Conservation (phyloP, 2,329 filamentous ascomycete genomes). For the Pyrenophora graminea region DNA sequence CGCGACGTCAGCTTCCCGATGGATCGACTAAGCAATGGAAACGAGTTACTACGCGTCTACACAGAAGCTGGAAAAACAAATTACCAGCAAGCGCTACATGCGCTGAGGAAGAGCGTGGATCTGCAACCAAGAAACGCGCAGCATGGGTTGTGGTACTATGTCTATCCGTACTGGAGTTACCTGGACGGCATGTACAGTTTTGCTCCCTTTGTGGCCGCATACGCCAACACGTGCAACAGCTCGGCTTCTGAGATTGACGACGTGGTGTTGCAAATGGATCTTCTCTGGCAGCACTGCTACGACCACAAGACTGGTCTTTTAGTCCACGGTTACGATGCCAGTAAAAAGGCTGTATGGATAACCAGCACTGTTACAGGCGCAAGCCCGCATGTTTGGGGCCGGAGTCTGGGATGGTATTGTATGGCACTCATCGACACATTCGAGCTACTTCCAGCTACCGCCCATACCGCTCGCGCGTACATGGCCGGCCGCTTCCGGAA, state of each 20-base stretch:
- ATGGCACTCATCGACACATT: conserved; percentile 57
- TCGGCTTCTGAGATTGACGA: conserved; percentile 14
- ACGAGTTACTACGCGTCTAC: conserved; percentile 27
- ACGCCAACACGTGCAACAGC: conserved; percentile 6
- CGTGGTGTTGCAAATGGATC: conserved; percentile 32
- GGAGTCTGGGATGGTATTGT: conserved; percentile 60
- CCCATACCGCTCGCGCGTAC: not conserved
- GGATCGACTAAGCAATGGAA: conserved; percentile 40
- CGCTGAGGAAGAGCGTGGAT: conserved; percentile 31
- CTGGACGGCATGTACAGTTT: conserved; percentile 59
- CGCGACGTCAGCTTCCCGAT: conserved; percentile 28
- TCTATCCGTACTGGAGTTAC: conserved; percentile 59
- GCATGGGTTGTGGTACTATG: conserved; percentile 44
- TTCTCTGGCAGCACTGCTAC: conserved; percentile 52
- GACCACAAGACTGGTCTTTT: conserved; percentile 51
- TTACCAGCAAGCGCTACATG: conserved; percentile 13
- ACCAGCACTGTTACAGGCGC: conserved; percentile 55
- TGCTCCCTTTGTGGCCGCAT: conserved; percentile 49
- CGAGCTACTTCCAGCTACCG: conserved; percentile 41
- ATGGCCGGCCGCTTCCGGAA: conserved; percentile 4
- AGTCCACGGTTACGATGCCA: conserved; percentile 61
- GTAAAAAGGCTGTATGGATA: conserved; percentile 56
- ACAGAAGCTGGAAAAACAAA: conserved; percentile 15
- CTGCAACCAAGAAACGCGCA: conserved; percentile 36
- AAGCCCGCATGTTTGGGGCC: conserved; percentile 59